Evolutionary conservation across 345 rosid species (phyloP).

Genomic region (Firmiana major): DNA sequence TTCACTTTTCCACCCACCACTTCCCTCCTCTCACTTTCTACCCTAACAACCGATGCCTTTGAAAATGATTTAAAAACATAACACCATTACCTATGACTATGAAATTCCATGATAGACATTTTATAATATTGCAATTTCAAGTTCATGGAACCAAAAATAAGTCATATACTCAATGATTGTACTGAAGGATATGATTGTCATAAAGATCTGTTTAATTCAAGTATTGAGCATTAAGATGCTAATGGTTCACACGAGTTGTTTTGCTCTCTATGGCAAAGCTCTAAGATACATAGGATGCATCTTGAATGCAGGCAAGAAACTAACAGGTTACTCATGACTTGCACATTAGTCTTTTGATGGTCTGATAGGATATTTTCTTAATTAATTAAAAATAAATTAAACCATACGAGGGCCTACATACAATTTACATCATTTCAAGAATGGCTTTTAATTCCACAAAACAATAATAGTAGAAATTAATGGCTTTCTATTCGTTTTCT

Average conservation of each 20-base stretch:
- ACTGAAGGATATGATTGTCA: neutral
- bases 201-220: neutral
- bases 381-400: neutral
- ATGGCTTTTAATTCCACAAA: neutral
- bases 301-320: neutral
- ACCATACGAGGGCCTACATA: neutral
- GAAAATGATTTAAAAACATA: neutral
- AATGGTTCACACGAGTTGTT: neutral
- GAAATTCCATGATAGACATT: neutral
- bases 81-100: neutral
- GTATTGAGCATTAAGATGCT: neutral
- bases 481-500: neutral
- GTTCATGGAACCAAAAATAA: neutral
- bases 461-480: neutral
- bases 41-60: too few relatives aligned
- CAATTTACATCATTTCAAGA: neutral
- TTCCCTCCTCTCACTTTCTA: too few relatives aligned
- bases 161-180: neutral
- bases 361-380: neutral
- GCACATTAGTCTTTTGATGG: neutral
- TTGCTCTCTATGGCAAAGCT: neutral
- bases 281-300: neutral
- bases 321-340: neutral
- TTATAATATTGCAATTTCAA: neutral
- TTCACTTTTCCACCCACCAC: too few relatives aligned